Percentiles rank a stretch among this genome's conserved stretches.
Evolutionary conservation across 768 basidiomycete genomes (phyloP).

Genomic region (Lepiota subincarnata): DNA sequence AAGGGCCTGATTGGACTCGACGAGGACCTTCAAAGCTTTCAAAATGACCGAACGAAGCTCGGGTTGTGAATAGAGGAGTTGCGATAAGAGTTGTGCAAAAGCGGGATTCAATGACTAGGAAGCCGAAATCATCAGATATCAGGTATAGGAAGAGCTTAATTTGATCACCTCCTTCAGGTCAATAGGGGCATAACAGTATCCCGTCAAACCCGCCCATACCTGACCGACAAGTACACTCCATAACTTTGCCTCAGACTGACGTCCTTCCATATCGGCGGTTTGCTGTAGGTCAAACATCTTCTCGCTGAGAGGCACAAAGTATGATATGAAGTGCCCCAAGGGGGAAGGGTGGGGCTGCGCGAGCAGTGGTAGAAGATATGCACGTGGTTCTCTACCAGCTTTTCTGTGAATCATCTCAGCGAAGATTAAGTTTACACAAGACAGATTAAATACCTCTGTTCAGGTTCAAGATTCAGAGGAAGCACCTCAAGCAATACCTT

Average conservation of each 20-base stretch:
- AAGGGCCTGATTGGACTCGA: conserved; percentile 64
- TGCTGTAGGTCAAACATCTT: conserved; percentile 87
- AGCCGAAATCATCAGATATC: conserved; percentile 3
- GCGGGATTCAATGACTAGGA: conserved; percentile 64
- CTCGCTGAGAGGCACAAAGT: conserved; percentile 93
- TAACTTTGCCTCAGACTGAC: conserved; percentile 85
- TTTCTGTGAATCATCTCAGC: conserved; percentile 35
- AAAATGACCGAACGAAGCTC: conserved; percentile 80
- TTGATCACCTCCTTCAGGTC: conserved; percentile 64
- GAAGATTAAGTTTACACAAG: not conserved
- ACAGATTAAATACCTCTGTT: conserved; percentile 55
- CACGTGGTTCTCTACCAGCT: conserved; percentile 78
- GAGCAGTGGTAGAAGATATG: conserved; percentile 88
- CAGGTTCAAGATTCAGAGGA: conserved; percentile 84
- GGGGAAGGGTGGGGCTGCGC: conserved; percentile 77
- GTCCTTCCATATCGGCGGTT: conserved; percentile 67
- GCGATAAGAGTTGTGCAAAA: conserved; percentile 88
- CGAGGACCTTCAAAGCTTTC: conserved; percentile 72
- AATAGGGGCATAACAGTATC: conserved; percentile 81
- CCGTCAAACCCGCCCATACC: conserved; percentile 87
- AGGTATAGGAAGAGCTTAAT: not conserved
- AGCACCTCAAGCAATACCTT: conserved; percentile 67
- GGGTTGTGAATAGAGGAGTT: conserved; percentile 87
- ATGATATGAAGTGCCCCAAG: conserved; percentile 78
- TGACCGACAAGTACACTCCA: conserved; percentile 94